phyloP scores from a whole-genome alignment of 2,329 filamentous ascomycete species.

The Sordariomycetes sp. region DNA sequence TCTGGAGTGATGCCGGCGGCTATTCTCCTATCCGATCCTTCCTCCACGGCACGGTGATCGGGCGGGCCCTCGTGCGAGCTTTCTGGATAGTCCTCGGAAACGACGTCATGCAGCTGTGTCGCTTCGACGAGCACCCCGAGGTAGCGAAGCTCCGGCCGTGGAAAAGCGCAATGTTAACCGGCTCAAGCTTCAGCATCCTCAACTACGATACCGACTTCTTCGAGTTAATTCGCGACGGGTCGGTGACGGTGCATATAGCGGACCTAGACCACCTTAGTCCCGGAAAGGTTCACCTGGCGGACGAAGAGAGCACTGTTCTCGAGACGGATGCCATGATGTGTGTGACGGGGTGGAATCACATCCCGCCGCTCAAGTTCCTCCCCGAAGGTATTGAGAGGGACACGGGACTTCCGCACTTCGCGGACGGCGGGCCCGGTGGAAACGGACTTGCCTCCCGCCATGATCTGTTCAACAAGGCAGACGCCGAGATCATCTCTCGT shows the following conservation, averaged over 20 bases:
- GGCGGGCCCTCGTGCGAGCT: conserved; percentile 36
- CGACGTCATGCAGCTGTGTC: conserved; percentile 40
- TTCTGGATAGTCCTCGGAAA: conserved; percentile 45
- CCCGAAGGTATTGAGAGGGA: conserved; percentile 29
- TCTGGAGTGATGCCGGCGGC: conserved; percentile 54
- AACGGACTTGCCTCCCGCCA: conserved; percentile 19
- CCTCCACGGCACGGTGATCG: conserved; percentile 42
- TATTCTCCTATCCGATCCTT: conserved; percentile 39
- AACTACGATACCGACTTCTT: conserved; percentile 47
- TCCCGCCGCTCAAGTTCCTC: conserved; percentile 37
- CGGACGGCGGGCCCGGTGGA: conserved; percentile 6
- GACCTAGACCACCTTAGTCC: conserved; percentile 32
- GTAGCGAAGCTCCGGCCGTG: conserved; percentile 39
- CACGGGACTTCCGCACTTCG: conserved; percentile 33
- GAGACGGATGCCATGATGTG: conserved; percentile 37
- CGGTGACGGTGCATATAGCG: conserved; percentile 35
- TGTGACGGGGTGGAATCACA: conserved; percentile 45
- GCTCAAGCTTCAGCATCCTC: conserved; percentile 41
- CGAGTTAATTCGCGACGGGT: conserved; percentile 37
- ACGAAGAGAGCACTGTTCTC: conserved; percentile 24
- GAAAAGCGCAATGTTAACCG: conserved; percentile 36
- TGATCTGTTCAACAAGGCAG: conserved; percentile 26
- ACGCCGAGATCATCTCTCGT: conserved; percentile 35
- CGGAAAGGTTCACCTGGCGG: conserved; percentile 33
- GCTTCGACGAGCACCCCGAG: conserved; percentile 39